Percentiles rank a stretch among this genome's conserved stretches.
Conservation (phyloP, 225 moss, liverwort and hornwort genomes). For the Ulota crispa region DNA sequence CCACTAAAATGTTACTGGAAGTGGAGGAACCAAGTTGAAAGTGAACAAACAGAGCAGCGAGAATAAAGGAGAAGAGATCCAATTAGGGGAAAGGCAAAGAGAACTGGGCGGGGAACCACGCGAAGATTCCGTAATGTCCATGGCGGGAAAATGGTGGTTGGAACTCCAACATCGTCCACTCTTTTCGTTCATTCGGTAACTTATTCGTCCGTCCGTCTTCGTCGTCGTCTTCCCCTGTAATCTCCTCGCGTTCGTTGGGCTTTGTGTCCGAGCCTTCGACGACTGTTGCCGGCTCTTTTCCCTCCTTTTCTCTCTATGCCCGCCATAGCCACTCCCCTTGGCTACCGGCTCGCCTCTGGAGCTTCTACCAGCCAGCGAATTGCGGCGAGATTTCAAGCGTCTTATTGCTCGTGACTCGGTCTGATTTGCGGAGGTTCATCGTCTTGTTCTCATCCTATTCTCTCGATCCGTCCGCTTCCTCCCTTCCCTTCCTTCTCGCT, state of each 20-base stretch:
- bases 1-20: not conserved
- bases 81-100: conserved; percentile 6
- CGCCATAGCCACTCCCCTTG: conserved; percentile 38
- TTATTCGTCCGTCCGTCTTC: not conserved
- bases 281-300: conserved; percentile 34
- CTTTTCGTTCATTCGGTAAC: not conserved
- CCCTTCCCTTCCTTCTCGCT: not conserved
- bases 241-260: conserved; percentile 9
- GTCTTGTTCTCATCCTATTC: conserved; percentile 8
- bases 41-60: not conserved
- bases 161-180: not conserved
- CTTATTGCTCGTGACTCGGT: conserved; percentile 40
- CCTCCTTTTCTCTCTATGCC: conserved; percentile 45
- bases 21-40: not conserved
- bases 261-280: not conserved
- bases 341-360: conserved; percentile 2
- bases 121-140: conserved; percentile 31
- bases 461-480: conserved; percentile 9
- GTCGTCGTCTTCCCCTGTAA: not conserved
- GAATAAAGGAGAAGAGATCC: conserved; percentile 16
- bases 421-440: conserved; percentile 12
- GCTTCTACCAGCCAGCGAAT: conserved; percentile 30
- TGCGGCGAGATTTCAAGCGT: conserved; percentile 29
- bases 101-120: conserved; percentile 29
- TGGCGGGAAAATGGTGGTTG: conserved; percentile 33